phyloP scores from a whole-genome alignment of 176 grass and related monocot genomes.

The Thinopyrum elongatum region DNA sequence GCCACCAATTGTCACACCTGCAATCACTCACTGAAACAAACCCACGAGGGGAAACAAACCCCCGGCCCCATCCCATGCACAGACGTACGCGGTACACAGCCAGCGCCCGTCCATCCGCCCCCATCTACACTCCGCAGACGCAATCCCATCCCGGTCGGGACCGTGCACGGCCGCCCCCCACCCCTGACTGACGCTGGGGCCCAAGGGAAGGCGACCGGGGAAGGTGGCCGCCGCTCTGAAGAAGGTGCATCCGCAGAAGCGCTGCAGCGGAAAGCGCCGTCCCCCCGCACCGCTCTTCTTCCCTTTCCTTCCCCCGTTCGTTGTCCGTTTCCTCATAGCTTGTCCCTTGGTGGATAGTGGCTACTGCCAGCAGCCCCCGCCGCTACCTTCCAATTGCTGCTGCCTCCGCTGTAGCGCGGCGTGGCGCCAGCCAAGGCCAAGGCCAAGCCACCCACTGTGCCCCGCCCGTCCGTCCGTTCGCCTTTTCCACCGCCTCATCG shows the following conservation, averaged over 20 bases:
- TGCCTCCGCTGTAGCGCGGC: background rate
- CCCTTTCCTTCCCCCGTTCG: too few species aligned
- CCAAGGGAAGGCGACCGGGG: too few species aligned
- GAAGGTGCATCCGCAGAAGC: too few species aligned
- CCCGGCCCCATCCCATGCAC: background rate
- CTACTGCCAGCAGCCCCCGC: too few species aligned
- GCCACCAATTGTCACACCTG: background rate
- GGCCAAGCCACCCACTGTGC: background rate
- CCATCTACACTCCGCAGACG: background rate
- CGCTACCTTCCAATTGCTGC: conserved; percentile 23
- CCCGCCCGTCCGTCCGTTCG: background rate
- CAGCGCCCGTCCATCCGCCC: background rate
- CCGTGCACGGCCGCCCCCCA: too few species aligned
- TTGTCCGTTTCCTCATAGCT: conserved; percentile 24
- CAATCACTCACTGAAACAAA: background rate
- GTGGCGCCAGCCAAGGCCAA: too few species aligned
- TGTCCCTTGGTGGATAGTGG: too few species aligned
- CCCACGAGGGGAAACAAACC: background rate
- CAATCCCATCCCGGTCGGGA: background rate
- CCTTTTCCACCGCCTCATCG: background rate
- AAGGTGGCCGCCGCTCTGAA: too few species aligned
- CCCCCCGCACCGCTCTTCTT: too few species aligned
- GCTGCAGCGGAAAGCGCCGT: too few species aligned
- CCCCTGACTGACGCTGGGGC: too few species aligned
- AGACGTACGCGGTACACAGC: background rate